Evolutionary conservation across 306 rosid species (phyloP).

Genomic region (Bauhinia variegata): DNA sequence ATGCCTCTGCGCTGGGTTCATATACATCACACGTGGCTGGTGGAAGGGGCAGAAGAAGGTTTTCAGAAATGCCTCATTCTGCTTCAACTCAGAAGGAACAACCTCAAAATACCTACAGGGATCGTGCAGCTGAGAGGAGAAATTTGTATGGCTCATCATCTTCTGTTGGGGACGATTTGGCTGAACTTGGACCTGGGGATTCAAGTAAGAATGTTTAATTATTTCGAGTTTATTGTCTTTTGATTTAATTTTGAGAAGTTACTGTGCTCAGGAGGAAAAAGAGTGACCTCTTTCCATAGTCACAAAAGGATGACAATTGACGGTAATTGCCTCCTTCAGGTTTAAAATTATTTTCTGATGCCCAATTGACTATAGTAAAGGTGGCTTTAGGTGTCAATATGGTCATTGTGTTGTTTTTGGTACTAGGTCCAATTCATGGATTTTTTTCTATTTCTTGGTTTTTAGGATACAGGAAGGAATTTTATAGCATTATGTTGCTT

Average conservation of each 20-base stretch:
- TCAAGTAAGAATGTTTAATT: slow-evolving; percentile 72
- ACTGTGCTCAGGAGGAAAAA: slow-evolving; percentile 19
- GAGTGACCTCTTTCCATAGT: too few species aligned
- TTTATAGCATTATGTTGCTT: background rate
- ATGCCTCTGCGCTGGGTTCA: slow-evolving; percentile 82
- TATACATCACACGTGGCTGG: slow-evolving; percentile 57
- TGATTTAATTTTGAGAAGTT: slow-evolving; percentile 27
- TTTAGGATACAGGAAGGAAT: slow-evolving; percentile 14
- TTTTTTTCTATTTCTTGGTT: background rate
- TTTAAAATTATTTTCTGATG: slow-evolving; percentile 25
- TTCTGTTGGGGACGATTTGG: slow-evolving; percentile 59
- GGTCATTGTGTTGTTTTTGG: background rate
- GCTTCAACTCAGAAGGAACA: slow-evolving; percentile 72
- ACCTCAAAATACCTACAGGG: slow-evolving; percentile 77
- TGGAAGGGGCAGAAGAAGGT: slow-evolving; percentile 85
- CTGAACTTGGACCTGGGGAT: slow-evolving; percentile 67
- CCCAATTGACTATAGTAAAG: slow-evolving; percentile 17
- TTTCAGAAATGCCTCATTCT: slow-evolving; percentile 88
- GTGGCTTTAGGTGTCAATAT: slow-evolving; percentile 22
- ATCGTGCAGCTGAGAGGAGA: slow-evolving; percentile 98
- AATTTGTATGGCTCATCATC: slow-evolving; percentile 87
- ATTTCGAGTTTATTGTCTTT: slow-evolving; percentile 29
- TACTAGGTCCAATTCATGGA: background rate
- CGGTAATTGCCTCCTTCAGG: slow-evolving; percentile 7
- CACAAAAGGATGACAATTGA: background rate